phyloP scores from a whole-genome alignment of 208 protist species.

The Wallacemonas sp. region DNA sequence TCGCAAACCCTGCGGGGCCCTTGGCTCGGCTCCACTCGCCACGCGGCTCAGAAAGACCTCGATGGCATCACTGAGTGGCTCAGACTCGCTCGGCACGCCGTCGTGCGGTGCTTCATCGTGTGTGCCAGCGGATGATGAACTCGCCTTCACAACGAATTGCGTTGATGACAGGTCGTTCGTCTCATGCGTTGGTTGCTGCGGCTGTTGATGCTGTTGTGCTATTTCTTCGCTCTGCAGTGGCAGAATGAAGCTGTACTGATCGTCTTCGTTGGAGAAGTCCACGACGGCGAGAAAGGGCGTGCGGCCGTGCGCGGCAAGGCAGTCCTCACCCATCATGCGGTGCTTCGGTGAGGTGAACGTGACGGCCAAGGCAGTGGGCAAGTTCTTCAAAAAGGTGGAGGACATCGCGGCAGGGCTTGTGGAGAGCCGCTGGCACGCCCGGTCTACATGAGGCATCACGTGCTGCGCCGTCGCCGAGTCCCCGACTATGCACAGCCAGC shows the following conservation, averaged over 20 bases:
- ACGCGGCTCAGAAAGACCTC: conserved; percentile 33
- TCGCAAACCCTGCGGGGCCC: conserved; percentile 33
- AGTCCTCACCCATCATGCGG: conserved; percentile 25
- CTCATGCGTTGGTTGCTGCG: neutral
- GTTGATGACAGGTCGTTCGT: no score
- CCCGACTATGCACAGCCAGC: conserved; percentile 21
- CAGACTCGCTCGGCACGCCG: no score
- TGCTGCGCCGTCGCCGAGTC: neutral
- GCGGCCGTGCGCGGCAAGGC: conserved; percentile 36
- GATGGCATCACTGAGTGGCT: conserved; percentile 14
- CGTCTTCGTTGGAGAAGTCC: conserved; percentile 38
- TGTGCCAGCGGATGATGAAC: no score
- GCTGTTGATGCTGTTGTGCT: neutral
- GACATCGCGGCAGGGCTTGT: neutral
- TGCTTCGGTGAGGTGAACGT: conserved; percentile 24
- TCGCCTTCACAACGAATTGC: neutral
- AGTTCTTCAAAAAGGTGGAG: neutral
- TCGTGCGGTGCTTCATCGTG: no score
- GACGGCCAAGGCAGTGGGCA: neutral
- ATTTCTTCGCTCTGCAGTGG: neutral
- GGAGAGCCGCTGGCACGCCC: conserved; percentile 8
- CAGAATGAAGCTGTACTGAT: conserved; percentile 29
- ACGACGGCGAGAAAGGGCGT: conserved; percentile 33
- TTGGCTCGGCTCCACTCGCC: conserved; percentile 22
- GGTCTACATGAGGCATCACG: conserved; percentile 7